Evolutionary conservation across 257 asterid genomes (phyloP).

Genomic region (Solanum tacnaense): DNA sequence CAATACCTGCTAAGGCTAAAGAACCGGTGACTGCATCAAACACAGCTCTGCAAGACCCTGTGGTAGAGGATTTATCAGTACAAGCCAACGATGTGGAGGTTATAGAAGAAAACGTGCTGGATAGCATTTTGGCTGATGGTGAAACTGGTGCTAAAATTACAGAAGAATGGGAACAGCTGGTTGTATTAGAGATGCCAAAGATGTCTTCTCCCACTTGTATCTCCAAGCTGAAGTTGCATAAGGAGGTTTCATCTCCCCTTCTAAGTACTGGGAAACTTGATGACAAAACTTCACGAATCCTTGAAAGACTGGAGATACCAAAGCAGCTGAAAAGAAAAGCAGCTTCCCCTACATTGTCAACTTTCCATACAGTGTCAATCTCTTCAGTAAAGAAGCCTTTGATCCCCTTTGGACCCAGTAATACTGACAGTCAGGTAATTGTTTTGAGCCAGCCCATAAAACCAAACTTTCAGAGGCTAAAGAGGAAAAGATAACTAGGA

Average conservation of each 20-base stretch:
- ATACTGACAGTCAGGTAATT: slow-evolving; percentile 22
- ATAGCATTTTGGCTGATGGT: slow-evolving; percentile 16
- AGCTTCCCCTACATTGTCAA: slow-evolving; percentile 39
- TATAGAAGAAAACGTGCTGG: slow-evolving; percentile 19
- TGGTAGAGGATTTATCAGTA: slow-evolving; percentile 17
- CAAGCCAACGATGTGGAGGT: slow-evolving; percentile 8
- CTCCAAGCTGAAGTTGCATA: slow-evolving; percentile 33
- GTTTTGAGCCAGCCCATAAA: slow-evolving; percentile 56
- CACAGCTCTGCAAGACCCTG: slow-evolving; percentile 13
- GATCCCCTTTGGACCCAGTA: slow-evolving; percentile 41
- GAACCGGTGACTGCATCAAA: slow-evolving; percentile 27
- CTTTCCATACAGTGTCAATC: slow-evolving; percentile 22
- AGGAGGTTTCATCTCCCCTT: slow-evolving; percentile 34
- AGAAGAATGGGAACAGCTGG: slow-evolving; percentile 75
- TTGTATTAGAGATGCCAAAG: slow-evolving; percentile 47
- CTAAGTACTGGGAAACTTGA: slow-evolving; percentile 48
- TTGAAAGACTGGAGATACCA: slow-evolving; percentile 84
- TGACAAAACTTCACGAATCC: slow-evolving; percentile 76
- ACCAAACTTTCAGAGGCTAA: slow-evolving; percentile 72
- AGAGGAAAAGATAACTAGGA: slow-evolving; percentile 43
- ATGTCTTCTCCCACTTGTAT: slow-evolving; percentile 31
- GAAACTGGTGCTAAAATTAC: slow-evolving; percentile 23
- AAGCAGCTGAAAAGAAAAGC: slow-evolving; percentile 63
- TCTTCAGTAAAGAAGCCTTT: slow-evolving; percentile 61
- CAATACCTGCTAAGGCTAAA: slow-evolving; percentile 40